Base-by-base conservation (phyloP, 768 basidiomycete species). In the Cystoderma amianthinum region DNA sequence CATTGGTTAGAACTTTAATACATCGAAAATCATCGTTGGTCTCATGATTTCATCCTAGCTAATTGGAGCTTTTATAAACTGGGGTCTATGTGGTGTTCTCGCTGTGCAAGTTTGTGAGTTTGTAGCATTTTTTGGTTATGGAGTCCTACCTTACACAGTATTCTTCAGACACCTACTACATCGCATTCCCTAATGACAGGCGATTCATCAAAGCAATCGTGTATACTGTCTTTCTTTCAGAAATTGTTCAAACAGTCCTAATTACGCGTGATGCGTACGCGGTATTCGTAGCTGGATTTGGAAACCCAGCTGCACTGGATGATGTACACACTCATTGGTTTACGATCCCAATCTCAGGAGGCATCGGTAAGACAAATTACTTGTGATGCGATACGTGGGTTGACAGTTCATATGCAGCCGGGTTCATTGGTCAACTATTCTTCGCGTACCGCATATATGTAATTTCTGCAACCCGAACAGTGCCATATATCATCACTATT, bases 101-200 rank as follows among this genome's bases (percentile, higher is more conserved):
- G 12, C 37, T n/a, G 33, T 53, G 3, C 56, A 58, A 54, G 45
- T 40, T n/a, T 49, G 48, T 49, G 25, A 1, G 45, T 36, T 38
- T 18, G 48, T 53, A 11, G 36, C 45, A 45, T 30, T 5, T 17
- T 24, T 33, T 16, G 11, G 6, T 17, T 36, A n/a, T 28, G 11
- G 13, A 30, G 6, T 38, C 15, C n/a, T 17, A 19, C 19, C 3
- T 38, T 13, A 23, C 21, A 15, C 32, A 19, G n/a, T n/a, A n/a
- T 6, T 25, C 32, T 36, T 12, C 22, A 63, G 61, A 57, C 36
- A 47, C 49, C 12, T 63, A 59, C 42, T 57, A 57, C 36, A 19
- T 58, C 36, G 54, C 58, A 2, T 62, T 63, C 36, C 62, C 62
- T 6, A 48, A 46, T 6, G 62, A 63, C 47, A 48, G 53, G 3